phyloP scores from a whole-genome alignment of 106 monocot species.

The Chionographis japonica region DNA sequence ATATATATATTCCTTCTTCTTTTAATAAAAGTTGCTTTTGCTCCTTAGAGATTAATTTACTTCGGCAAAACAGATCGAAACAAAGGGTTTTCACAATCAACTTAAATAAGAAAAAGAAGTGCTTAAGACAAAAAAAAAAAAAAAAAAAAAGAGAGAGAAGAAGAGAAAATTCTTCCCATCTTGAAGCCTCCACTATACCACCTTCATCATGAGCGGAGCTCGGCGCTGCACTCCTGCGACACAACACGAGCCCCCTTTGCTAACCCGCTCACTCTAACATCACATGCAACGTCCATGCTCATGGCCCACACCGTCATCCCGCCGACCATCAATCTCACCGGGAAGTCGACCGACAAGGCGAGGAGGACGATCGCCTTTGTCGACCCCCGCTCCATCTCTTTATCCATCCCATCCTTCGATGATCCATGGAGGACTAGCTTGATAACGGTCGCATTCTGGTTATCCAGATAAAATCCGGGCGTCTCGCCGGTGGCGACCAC shows the following conservation, averaged over 20 bases:
- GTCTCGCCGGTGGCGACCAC: slow-evolving; percentile 26
- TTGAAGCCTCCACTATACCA: not conserved
- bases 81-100: too few relatives aligned
- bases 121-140: not conserved
- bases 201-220: slow-evolving; percentile 4
- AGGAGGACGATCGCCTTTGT: slow-evolving; percentile 22
- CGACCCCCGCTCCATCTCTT: slow-evolving; percentile 13
- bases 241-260: slow-evolving; percentile 16
- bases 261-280: slow-evolving; percentile 15
- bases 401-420: slow-evolving; percentile 3
- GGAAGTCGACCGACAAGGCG: slow-evolving; percentile 13
- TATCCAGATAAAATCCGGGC: slow-evolving; percentile 15
- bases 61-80: too few relatives aligned
- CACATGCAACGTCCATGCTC: slow-evolving; percentile 30
- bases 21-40: too few relatives aligned
- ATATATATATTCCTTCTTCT: too few relatives aligned
- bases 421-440: slow-evolving; percentile 14
- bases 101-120: not conserved
- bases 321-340: slow-evolving; percentile 21
- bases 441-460: slow-evolving; percentile 14
- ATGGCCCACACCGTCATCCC: slow-evolving; percentile 13
- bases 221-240: slow-evolving; percentile 36
- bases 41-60: too few relatives aligned
- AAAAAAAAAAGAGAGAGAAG: not conserved
- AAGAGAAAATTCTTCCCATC: not conserved